Evolutionary conservation across 768 basidiomycete species (phyloP).

Genomic region (Xerocomellus dryophilus): DNA sequence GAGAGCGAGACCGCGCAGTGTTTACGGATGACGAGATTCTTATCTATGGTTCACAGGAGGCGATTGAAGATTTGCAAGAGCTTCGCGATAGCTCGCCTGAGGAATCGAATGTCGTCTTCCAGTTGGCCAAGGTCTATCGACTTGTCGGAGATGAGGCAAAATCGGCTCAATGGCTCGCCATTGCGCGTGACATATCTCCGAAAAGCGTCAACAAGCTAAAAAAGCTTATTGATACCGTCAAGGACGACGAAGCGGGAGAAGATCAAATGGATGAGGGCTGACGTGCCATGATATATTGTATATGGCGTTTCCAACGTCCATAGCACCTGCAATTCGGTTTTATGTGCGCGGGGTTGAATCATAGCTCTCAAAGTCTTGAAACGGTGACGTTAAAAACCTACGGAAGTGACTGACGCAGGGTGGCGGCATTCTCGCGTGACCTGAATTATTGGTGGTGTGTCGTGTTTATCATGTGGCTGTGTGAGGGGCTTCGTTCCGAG

Average conservation of each 20-base stretch:
- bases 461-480: slow-evolving; percentile 26
- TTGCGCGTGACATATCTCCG: slow-evolving; percentile 91
- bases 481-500: slow-evolving; percentile 32
- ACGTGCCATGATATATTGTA: slow-evolving; percentile 2
- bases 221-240: slow-evolving; percentile 68
- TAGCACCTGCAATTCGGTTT: too few species aligned
- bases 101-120: slow-evolving; percentile 95
- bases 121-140: slow-evolving; percentile 90
- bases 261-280: slow-evolving; percentile 77
- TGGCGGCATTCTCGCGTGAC: slow-evolving; percentile 28
- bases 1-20: slow-evolving; percentile 32
- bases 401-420: slow-evolving; percentile 1
- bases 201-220: slow-evolving; percentile 83
- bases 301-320: neutral
- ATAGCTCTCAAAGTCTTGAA: too few species aligned
- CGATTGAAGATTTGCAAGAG: slow-evolving; percentile 75
- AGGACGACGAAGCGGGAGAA: slow-evolving; percentile 54
- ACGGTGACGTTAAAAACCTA: too few species aligned
- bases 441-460: slow-evolving; percentile 13
- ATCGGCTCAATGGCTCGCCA: slow-evolving; percentile 81
- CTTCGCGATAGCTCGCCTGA: slow-evolving; percentile 84
- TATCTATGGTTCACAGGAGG: slow-evolving; percentile 51
- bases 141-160: slow-evolving; percentile 73
- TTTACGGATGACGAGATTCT: slow-evolving; percentile 15
- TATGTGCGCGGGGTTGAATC: too few species aligned